Percentiles rank a stretch among this genome's conserved stretches.
Evolutionary conservation across 2,329 filamentous ascomycete species (phyloP).

Genomic region (Fusarium veterinarium): DNA sequence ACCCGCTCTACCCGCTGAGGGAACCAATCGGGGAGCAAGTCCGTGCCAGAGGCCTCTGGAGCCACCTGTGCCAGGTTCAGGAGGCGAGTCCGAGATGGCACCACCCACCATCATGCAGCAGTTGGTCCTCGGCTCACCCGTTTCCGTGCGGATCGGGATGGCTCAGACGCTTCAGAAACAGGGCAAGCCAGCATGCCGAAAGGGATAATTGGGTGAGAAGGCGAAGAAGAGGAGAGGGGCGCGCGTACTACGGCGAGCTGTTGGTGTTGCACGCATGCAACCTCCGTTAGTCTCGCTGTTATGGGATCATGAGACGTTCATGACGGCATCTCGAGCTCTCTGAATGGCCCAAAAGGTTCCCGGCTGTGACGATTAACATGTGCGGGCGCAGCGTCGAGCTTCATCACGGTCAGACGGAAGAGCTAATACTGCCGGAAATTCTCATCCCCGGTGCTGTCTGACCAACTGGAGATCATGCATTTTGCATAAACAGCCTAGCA

Average conservation of each 20-base stretch:
- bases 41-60: background rate
- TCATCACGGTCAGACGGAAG: slow-evolving; percentile 7
- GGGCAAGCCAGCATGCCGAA: background rate
- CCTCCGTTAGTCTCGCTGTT: background rate
- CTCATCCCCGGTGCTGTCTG: background rate
- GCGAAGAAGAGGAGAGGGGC: background rate
- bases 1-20: too few species aligned
- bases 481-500: background rate
- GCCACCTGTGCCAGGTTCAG: slow-evolving; percentile 12
- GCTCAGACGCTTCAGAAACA: background rate
- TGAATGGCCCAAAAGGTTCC: slow-evolving; percentile 7
- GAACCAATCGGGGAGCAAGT: too few species aligned
- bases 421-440: background rate
- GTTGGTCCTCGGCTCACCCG: background rate
- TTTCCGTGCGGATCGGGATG: background rate
- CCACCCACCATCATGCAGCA: background rate
- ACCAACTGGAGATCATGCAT: background rate
- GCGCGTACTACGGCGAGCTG: background rate
- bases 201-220: background rate
- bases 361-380: background rate
- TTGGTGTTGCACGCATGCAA: slow-evolving; percentile 7
- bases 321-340: slow-evolving; percentile 6
- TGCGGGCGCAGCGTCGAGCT: background rate
- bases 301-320: slow-evolving; percentile 2
- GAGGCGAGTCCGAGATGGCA: background rate